phyloP scores from a whole-genome alignment of 495 filamentous ascomycete genomes.

The Penicillium manginii region DNA sequence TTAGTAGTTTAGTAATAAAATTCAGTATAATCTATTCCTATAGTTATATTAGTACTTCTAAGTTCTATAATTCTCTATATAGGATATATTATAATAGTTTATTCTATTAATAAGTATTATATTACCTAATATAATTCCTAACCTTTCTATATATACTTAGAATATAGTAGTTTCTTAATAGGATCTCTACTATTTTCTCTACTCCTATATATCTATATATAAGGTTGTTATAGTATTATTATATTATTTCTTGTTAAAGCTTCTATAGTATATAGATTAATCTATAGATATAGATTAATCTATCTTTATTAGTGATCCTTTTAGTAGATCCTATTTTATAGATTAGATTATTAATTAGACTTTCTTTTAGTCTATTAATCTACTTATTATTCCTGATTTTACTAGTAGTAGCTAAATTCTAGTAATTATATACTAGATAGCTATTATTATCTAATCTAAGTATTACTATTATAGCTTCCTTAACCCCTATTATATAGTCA shows the following conservation, averaged over 20 bases:
- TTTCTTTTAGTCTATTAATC: neutral
- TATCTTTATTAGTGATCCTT: slow-evolving; percentile 6
- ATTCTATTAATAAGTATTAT: slow-evolving; percentile 2
- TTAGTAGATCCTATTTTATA: neutral
- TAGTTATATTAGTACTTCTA: slow-evolving; percentile 6
- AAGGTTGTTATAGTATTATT: slow-evolving; percentile 7
- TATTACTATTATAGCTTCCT: slow-evolving; percentile 12
- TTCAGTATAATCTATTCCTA: slow-evolving; percentile 28
- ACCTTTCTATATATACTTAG: slow-evolving; percentile 8
- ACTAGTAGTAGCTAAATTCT: slow-evolving; percentile 6
- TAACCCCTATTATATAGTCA: slow-evolving; percentile 14
- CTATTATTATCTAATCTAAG: slow-evolving; percentile 10
- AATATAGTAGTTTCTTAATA: slow-evolving; percentile 13
- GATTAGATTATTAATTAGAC: neutral
- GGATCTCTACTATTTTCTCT: slow-evolving; percentile 13
- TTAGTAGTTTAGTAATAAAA: slow-evolving; percentile 21
- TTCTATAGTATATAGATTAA: slow-evolving; percentile 9
- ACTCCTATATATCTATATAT: slow-evolving; percentile 6
- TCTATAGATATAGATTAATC: slow-evolving; percentile 17
- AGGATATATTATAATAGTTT: slow-evolving; percentile 6
- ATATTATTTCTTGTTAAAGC: slow-evolving; percentile 12
- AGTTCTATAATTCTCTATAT: slow-evolving; percentile 18
- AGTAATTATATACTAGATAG: slow-evolving; percentile 11
- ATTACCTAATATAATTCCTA: no score
- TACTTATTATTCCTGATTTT: slow-evolving; percentile 2